A percentile compares a stretch with the other conserved stretches of the same genome.
phyloP scores from a whole-genome alignment of 2,329 filamentous ascomycete genomes.

The Lecanicillium sp. region DNA sequence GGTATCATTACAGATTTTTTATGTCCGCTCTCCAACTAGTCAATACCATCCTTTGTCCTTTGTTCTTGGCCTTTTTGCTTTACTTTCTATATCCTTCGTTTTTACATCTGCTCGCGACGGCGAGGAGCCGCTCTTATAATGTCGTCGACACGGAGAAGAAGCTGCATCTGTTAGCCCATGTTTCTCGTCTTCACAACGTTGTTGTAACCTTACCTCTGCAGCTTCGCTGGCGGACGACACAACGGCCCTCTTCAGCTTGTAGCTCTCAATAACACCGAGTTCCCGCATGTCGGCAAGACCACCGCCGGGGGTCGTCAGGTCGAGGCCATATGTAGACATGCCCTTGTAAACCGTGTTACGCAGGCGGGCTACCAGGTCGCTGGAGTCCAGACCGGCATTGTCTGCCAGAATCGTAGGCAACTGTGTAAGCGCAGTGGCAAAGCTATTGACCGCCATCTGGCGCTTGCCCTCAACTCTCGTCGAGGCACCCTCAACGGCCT shows the following conservation, averaged over 20 bases:
- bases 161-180: constrained; percentile 20
- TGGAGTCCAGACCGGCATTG: constrained; percentile 93
- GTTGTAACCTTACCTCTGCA: constrained; percentile 65
- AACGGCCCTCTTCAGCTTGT: constrained; percentile 98
- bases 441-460: constrained; percentile 85
- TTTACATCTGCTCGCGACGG: constrained; percentile 35
- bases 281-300: constrained; percentile 95
- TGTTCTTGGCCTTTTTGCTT: constrained; percentile 15
- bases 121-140: constrained; percentile 93
- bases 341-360: constrained; percentile 94
- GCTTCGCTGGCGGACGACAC: constrained; percentile 95
- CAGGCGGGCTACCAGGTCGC: constrained; percentile 84
- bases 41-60: constrained; percentile 5
- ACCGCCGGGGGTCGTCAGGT: constrained; percentile 82
- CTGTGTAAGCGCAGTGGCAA: constrained; percentile 83
- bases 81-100: constrained; percentile 15
- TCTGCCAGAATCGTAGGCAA: constrained; percentile 94
- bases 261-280: constrained; percentile 90
- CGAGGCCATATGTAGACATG: constrained; percentile 84
- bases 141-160: constrained; percentile 80
- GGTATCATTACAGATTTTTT: constrained; percentile 35
- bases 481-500: constrained; percentile 89
- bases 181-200: background rate
- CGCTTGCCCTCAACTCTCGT: constrained; percentile 96
- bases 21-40: constrained; percentile 19